phyloP scores from a whole-genome alignment of 495 filamentous ascomycete genomes.

The Zalerion maritima region DNA sequence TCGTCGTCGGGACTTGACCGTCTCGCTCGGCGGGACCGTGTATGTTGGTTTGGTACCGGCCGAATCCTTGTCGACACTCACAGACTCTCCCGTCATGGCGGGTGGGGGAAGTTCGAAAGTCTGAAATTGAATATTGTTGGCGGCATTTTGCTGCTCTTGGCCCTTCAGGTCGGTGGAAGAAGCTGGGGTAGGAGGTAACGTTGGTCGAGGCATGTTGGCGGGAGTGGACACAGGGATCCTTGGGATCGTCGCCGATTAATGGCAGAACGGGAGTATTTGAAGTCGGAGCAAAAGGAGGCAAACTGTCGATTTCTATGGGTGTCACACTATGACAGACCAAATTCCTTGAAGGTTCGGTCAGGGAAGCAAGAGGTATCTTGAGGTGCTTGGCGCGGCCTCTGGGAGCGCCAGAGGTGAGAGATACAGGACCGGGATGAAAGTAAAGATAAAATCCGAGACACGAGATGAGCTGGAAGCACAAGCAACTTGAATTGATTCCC shows the following conservation, averaged over 20 bases:
- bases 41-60: constrained; percentile 41
- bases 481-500: no score
- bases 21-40: constrained; percentile 35
- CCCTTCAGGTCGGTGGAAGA: constrained; percentile 71
- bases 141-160: constrained; percentile 47
- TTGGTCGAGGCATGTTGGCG: constrained; percentile 51
- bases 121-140: constrained; percentile 26
- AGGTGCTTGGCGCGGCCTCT: constrained; percentile 1
- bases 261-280: neutral
- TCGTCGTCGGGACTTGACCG: constrained; percentile 43
- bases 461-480: no score
- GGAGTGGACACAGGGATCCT: constrained; percentile 2
- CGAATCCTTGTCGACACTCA: no score
- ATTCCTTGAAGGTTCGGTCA: constrained; percentile 4
- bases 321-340: neutral
- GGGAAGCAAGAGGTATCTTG: constrained; percentile 2
- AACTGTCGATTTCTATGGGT: no score
- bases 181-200: constrained; percentile 66
- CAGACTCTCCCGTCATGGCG: constrained; percentile 39
- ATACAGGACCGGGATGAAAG: no score
- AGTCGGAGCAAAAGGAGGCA: neutral
- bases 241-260: constrained; percentile 1
- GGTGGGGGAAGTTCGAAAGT: constrained; percentile 76
- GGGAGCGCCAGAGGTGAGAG: constrained; percentile 2
- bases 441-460: no score